Percentiles rank a stretch among this genome's conserved stretches.
phyloP scores from a whole-genome alignment of 176 grass and related monocot species.

The Aechmea fasciata region DNA sequence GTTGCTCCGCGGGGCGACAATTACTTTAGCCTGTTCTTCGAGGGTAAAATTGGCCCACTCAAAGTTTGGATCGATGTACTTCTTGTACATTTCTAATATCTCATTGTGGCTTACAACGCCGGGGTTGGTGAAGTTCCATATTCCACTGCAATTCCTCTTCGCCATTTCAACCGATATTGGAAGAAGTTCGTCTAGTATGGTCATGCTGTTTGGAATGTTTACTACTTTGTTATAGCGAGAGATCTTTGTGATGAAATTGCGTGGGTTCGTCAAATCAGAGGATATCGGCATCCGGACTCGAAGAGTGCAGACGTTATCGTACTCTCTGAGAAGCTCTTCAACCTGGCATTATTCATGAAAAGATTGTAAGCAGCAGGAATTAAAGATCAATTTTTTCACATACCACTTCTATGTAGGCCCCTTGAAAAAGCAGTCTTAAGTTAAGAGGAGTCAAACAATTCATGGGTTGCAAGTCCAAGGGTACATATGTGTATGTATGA shows the following conservation, averaged over 20 bases:
- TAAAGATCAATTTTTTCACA: not conserved
- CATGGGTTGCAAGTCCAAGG: no score
- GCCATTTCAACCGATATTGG: conserved; percentile 31
- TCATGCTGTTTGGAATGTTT: conserved; percentile 34
- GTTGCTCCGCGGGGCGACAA: not conserved
- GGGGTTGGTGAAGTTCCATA: conserved; percentile 35
- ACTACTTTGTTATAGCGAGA: conserved; percentile 23
- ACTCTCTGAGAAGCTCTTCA: not conserved
- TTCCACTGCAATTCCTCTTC: conserved; percentile 19
- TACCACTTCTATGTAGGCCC: no score
- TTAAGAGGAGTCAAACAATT: no score
- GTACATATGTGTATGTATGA: no score
- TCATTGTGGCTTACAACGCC: conserved; percentile 32
- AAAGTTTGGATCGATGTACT: conserved; percentile 24
- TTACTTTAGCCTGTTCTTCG: conserved; percentile 2
- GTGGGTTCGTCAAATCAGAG: conserved; percentile 27
- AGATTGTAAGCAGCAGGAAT: not conserved
- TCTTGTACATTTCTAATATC: conserved; percentile 36
- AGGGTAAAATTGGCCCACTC: conserved; percentile 25
- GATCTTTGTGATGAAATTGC: conserved; percentile 33
- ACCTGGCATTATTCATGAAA: not conserved
- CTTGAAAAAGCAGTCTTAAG: no score
- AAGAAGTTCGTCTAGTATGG: conserved; percentile 28
- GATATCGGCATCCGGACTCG: conserved; percentile 31
- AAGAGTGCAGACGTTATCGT: conserved; percentile 17